These are phyloP conservation scores for Monilinia vaccinii-corymbosi DNA, from an alignment of 2,329 filamentous ascomycete genomes.

Conservation along the genomic window DNA sequence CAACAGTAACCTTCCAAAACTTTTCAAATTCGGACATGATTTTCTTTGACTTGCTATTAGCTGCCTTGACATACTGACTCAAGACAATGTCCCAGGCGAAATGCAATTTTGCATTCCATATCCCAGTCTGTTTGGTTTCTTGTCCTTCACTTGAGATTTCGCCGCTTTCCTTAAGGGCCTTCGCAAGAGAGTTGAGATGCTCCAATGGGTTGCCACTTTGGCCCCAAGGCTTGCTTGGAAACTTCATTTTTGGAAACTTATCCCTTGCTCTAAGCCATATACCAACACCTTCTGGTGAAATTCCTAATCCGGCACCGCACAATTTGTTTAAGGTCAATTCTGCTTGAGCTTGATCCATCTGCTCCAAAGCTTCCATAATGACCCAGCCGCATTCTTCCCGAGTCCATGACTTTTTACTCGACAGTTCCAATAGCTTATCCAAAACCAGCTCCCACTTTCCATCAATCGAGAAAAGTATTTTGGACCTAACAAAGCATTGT, in stretches of 20 bases:
- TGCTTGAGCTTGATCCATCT: slow-evolving; percentile 46
- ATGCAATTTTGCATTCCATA: slow-evolving; percentile 71
- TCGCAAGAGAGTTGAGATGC: slow-evolving; percentile 59
- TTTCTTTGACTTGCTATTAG: slow-evolving; percentile 24
- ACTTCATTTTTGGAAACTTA: slow-evolving; percentile 52
- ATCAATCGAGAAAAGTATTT: slow-evolving; percentile 54
- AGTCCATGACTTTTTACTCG: slow-evolving; percentile 79
- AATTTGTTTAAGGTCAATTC: slow-evolving; percentile 55
- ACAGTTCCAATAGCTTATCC: slow-evolving; percentile 62
- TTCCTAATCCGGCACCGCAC: slow-evolving; percentile 55
- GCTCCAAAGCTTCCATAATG: slow-evolving; percentile 61
- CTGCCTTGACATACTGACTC: slow-evolving; percentile 37
- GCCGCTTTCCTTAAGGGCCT: slow-evolving; percentile 68
- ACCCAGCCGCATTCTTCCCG: slow-evolving; percentile 80
- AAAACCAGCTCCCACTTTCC: slow-evolving; percentile 60
- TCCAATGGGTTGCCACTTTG: slow-evolving; percentile 62
- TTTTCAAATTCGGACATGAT: slow-evolving; percentile 47
- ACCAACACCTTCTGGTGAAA: slow-evolving; percentile 80
- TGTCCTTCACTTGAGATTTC: slow-evolving; percentile 37
- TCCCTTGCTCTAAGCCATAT: slow-evolving; percentile 70
- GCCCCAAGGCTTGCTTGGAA: slow-evolving; percentile 63
- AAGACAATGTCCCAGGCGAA: slow-evolving; percentile 83
- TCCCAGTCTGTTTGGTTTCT: slow-evolving; percentile 45
- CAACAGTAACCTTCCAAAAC: slow-evolving; percentile 81
- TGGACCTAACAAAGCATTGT: slow-evolving; percentile 75